A percentile compares a stretch with the other conserved stretches of the same genome.
Conservation (phyloP, 176 grass and related monocot genomes). For the Alloteropsis semialata region DNA sequence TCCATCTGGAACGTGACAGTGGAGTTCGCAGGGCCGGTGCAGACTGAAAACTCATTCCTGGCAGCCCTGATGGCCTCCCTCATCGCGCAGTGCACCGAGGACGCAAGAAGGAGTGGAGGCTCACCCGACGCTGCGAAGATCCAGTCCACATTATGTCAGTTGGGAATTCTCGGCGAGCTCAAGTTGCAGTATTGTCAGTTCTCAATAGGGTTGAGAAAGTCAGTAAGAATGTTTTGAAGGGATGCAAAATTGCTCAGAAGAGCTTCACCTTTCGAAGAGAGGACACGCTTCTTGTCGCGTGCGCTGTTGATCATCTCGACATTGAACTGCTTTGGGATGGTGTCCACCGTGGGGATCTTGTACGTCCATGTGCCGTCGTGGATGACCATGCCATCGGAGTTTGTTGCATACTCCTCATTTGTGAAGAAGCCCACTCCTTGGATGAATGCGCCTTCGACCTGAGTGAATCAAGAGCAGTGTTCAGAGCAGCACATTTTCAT, state of each 20-base stretch:
- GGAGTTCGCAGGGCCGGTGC: not conserved
- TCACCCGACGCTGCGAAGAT: not conserved
- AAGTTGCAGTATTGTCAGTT: not conserved
- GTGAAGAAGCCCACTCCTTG: slow-evolving; percentile 85
- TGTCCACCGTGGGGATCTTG: slow-evolving; percentile 80
- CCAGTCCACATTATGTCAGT: not conserved
- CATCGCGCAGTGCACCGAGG: not conserved
- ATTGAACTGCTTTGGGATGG: slow-evolving; percentile 81
- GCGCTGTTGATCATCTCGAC: slow-evolving; percentile 73
- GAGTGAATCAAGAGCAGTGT: not conserved
- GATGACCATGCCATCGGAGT: slow-evolving; percentile 66
- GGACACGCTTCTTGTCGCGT: slow-evolving; percentile 41
- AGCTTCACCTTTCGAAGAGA: not conserved
- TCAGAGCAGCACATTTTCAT: not conserved
- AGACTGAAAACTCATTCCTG: not conserved
- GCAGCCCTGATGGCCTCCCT: not conserved
- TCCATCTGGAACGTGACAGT: not conserved
- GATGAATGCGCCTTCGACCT: slow-evolving; percentile 68
- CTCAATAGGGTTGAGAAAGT: not conserved
- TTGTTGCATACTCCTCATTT: slow-evolving; percentile 61
- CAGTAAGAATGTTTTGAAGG: not conserved
- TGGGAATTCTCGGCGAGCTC: not conserved
- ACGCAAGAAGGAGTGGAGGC: not conserved
- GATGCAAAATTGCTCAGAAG: not conserved
- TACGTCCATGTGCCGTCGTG: slow-evolving; percentile 83